Evolutionary conservation across 805 yeast species (phyloP).

Genomic region (Lipomyces lipofer): DNA sequence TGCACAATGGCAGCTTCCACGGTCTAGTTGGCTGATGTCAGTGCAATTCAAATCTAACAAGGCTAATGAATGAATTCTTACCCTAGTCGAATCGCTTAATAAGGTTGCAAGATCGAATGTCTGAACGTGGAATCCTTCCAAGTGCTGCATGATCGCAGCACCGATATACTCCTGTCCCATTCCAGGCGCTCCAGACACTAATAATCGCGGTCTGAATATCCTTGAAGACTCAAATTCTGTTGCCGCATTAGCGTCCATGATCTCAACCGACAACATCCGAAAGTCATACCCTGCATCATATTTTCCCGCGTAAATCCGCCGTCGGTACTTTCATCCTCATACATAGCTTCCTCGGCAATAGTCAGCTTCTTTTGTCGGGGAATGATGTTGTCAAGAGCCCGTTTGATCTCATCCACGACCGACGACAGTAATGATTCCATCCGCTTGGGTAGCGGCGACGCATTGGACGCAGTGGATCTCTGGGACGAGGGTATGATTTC

Average conservation of each 20-base stretch:
- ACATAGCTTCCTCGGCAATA: conserved; percentile 68
- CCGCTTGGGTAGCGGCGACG: conserved; percentile 77
- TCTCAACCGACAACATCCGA: neutral
- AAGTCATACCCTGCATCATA: conserved; percentile 43
- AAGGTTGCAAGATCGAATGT: conserved; percentile 76
- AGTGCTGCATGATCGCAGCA: conserved; percentile 72
- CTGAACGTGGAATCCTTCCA: conserved; percentile 90
- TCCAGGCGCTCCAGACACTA: conserved; percentile 72
- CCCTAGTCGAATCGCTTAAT: conserved; percentile 70
- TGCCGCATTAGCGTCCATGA: neutral
- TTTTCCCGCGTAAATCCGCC: conserved; percentile 73
- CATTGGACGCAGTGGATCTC: conserved; percentile 69
- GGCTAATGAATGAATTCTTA: no score
- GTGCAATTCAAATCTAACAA: neutral
- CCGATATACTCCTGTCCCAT: conserved; percentile 86
- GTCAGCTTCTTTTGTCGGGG: conserved; percentile 60
- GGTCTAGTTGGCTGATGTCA: conserved; percentile 40
- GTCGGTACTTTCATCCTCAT: conserved; percentile 57
- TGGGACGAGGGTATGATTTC: conserved; percentile 89
- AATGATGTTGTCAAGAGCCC: conserved; percentile 55
- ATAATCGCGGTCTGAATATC: conserved; percentile 76
- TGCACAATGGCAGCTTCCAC: conserved; percentile 84
- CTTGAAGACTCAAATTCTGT: conserved; percentile 53
- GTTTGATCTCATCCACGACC: conserved; percentile 50
- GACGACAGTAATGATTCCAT: conserved; percentile 62